Percentiles rank a stretch among this genome's conserved stretches.
Evolutionary conservation across 179 eudicot genomes (phyloP).

Genomic region (Patellifolia procumbens): DNA sequence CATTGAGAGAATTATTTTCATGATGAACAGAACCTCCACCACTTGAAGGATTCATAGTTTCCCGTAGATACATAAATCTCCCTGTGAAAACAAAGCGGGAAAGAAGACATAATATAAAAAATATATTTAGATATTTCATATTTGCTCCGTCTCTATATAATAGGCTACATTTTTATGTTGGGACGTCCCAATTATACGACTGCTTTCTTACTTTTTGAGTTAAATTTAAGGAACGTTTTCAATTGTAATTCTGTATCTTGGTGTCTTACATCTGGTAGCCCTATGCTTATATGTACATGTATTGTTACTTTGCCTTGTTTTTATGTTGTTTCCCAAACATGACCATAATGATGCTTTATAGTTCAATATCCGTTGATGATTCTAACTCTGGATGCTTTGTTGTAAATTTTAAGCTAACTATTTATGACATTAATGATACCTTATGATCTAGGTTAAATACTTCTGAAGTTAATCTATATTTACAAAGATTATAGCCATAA

Average conservation of each 20-base stretch:
- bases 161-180: neutral
- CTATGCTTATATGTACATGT: too few relatives aligned
- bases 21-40: neutral
- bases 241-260: too few relatives aligned
- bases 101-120: neutral
- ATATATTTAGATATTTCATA: neutral
- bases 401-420: too few relatives aligned
- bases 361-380: too few relatives aligned
- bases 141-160: neutral
- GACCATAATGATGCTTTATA: neutral
- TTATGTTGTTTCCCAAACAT: too few relatives aligned
- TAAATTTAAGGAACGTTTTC: too few relatives aligned
- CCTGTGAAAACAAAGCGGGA: constrained; percentile 15
- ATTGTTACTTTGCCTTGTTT: neutral
- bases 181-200: neutral
- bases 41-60: constrained; percentile 1
- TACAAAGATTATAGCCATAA: too few relatives aligned
- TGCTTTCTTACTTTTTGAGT: neutral
- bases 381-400: too few relatives aligned
- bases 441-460: too few relatives aligned
- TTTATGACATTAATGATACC: too few relatives aligned
- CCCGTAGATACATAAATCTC: neutral
- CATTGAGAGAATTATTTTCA: neutral
- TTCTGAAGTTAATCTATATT: too few relatives aligned
- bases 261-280: too few relatives aligned